phyloP scores from a whole-genome alignment of 805 yeast genomes.

The Crinitomyces ghanaensis region DNA sequence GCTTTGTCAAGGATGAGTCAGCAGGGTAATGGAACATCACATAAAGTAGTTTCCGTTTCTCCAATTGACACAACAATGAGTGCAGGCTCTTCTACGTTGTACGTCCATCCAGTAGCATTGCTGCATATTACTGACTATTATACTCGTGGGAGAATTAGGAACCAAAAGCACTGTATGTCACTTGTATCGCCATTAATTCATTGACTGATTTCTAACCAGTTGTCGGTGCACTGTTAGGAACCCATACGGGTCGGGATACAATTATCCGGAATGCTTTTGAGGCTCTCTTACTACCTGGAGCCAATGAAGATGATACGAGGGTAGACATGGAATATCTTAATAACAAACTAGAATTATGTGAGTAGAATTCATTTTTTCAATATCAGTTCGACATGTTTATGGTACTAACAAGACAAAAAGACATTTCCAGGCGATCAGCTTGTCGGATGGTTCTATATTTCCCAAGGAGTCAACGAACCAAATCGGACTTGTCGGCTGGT shows the following conservation, averaged over 20 bases:
- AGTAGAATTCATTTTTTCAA: constrained; percentile 4
- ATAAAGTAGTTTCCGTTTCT: too few relatives aligned
- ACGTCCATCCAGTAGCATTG: constrained; percentile 26
- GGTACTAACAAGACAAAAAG: constrained; percentile 14
- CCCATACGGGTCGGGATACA: constrained; percentile 19
- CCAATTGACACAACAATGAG: too few relatives aligned
- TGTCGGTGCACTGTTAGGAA: constrained; percentile 26
- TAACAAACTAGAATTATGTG: constrained; percentile 19
- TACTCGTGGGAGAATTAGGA: constrained; percentile 17
- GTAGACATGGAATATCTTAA: constrained; percentile 19
- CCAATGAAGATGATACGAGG: constrained; percentile 6
- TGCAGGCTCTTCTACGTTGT: constrained; percentile 7
- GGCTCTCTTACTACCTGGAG: constrained; percentile 10
- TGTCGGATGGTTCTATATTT: constrained; percentile 26
- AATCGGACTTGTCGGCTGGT: background rate
- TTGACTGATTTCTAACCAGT: constrained; percentile 12
- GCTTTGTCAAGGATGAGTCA: too few relatives aligned
- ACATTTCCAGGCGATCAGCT: constrained; percentile 24
- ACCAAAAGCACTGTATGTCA: constrained; percentile 13
- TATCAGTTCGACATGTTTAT: background rate
- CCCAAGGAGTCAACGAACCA: background rate
- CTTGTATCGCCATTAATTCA: background rate
- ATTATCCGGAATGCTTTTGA: constrained; percentile 26
- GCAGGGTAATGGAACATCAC: too few relatives aligned
- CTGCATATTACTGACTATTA: constrained; percentile 27